Percentiles rank a stretch among this genome's conserved stretches.
Conservation (phyloP, 2,329 filamentous ascomycete species). For the Arthroderma sp. region DNA sequence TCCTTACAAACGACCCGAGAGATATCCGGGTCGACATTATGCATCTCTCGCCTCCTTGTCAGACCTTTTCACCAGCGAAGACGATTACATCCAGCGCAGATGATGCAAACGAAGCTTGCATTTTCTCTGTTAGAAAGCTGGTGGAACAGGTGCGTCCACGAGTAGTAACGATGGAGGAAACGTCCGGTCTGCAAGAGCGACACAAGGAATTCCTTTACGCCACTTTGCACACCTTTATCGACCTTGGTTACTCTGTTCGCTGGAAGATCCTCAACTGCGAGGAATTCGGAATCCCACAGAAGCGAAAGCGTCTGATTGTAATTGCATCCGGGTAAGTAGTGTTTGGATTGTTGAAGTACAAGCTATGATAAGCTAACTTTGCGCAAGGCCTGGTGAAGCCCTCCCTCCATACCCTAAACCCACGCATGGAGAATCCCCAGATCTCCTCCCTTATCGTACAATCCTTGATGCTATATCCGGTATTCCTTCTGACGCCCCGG, state of each 20-base stretch:
- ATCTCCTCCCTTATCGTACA: constrained; percentile 25
- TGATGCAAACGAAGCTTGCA: constrained; percentile 51
- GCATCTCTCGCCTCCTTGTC: constrained; percentile 67
- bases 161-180: constrained; percentile 67
- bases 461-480: constrained; percentile 30
- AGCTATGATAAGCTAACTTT: not conserved
- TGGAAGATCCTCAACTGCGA: constrained; percentile 48
- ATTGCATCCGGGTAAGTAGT: constrained; percentile 39
- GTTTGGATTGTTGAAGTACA: not conserved
- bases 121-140: constrained; percentile 38
- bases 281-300: constrained; percentile 39
- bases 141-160: constrained; percentile 49
- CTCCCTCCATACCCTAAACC: constrained; percentile 52
- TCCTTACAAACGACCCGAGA: constrained; percentile 20
- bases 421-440: constrained; percentile 38
- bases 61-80: constrained; percentile 60
- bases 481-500: constrained; percentile 27
- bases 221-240: constrained; percentile 51
- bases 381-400: constrained; percentile 52
- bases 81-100: constrained; percentile 46
- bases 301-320: constrained; percentile 37
- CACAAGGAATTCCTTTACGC: constrained; percentile 45
- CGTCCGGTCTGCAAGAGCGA: constrained; percentile 49
- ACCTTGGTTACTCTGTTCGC: constrained; percentile 53
- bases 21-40: constrained; percentile 49